Conservation (phyloP, 202 grass and related monocot species). For the Alloteropsis angusta region DNA sequence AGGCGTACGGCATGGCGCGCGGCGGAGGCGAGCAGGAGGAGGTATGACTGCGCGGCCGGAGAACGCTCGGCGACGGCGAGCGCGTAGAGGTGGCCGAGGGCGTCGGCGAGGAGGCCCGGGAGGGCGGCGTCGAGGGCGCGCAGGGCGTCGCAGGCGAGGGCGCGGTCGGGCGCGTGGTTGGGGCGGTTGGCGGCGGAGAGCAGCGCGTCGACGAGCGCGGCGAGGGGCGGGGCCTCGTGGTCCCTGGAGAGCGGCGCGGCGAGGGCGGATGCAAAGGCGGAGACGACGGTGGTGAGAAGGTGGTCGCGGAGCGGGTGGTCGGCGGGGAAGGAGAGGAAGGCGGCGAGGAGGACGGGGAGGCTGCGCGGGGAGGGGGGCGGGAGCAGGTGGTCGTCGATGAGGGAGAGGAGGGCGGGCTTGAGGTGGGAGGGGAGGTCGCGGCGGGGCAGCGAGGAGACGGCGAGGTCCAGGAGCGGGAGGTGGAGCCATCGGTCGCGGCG, state of each 20-base stretch:
- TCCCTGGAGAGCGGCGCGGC: conserved; percentile 24
- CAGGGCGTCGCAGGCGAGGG: conserved; percentile 74
- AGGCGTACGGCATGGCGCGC: conserved; percentile 52
- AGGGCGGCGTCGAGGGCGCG: conserved; percentile 61
- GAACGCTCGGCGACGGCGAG: conserved; percentile 76
- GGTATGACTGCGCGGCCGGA: conserved; percentile 76
- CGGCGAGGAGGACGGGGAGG: conserved; percentile 32
- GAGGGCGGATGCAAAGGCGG: conserved; percentile 64
- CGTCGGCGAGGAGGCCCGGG: conserved; percentile 61
- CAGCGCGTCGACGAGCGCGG: conserved; percentile 44
- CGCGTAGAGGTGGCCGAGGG: conserved; percentile 57
- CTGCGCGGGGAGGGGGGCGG: conserved; percentile 14
- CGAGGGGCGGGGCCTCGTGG: conserved; percentile 18
- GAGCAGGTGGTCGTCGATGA: conserved; percentile 64
- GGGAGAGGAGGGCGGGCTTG: conserved; percentile 60
- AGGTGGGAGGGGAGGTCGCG: conserved; percentile 65
- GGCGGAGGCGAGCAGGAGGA: conserved; percentile 75
- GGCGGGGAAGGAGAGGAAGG: conserved; percentile 32
- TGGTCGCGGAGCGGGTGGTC: conserved; percentile 62
- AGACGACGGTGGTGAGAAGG: conserved; percentile 56
- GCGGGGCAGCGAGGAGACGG: conserved; percentile 56
- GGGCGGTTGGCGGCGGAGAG: conserved; percentile 59
- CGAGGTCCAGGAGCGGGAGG: conserved; percentile 69
- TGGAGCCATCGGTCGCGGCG: conserved; percentile 45
- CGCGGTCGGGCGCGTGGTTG: conserved; percentile 68